Evolutionary conservation across 2,329 filamentous ascomycete species (phyloP), one percentile per base, ranked within the genome.

Genomic region (Pseudocercospora fijiensis): DNA sequence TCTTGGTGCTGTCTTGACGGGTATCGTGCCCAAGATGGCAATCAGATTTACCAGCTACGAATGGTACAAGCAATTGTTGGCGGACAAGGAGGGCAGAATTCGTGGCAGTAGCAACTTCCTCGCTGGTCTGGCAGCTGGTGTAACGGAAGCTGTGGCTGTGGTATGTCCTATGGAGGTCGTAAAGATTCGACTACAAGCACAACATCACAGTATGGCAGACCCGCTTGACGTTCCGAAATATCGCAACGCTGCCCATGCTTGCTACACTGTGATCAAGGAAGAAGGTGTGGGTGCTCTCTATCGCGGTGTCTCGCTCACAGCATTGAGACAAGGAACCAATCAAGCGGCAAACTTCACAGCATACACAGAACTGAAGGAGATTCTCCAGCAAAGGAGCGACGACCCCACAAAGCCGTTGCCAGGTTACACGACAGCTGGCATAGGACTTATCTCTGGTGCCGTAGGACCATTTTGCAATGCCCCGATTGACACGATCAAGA

Each of bases 91-190:
- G 2, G 90, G 91, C 49, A 74, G 77, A 28, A 85, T 96, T 55
- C 87, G 86, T 28, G 89, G 90, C 55, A 84, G 85, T 70, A 85
- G 85, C 24, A 97, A 92, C 18, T 91, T 91, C 76, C 70, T 90
- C 55, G 91, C 95, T 72, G 95, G 95, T 75, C 88, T 99, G 52
- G 86, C 90, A 24, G 95, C 95, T 26, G 95, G 95, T 79, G 88
- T 99, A 18, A 98, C 95, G 20, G 95, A 99, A 84, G 95, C 95
- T 69, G 94, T 99, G 51, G 89, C 91, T 56, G 91, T 99, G 58
- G 95, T 99, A 62, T 97, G 93, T 28, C 95, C 95, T 5, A 99
- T 99, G 95, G 95, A 99, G 82, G 95, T 99, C 66, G 87, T 99
- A 80, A 99, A 99, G 86, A 99, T 99, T 76, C 90, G 95, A 56